A percentile compares a stretch with the other conserved stretches of the same genome.
Conservation (phyloP, 345 rosid species). For the Iberis pinnata region DNA sequence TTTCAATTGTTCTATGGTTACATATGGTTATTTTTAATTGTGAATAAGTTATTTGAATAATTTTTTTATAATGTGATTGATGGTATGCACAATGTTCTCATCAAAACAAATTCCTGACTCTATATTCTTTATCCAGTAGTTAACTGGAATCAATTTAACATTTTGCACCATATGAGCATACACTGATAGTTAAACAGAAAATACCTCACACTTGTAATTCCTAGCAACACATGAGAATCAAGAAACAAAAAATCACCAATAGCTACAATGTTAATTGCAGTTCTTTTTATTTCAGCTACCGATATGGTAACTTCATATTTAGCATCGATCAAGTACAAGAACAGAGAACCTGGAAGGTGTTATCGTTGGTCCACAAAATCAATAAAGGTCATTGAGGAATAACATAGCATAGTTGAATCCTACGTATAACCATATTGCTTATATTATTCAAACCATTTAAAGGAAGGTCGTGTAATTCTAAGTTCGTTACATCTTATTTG, state of each 20-base stretch:
- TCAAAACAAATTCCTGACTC: conserved; percentile 89
- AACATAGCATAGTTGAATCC: background rate
- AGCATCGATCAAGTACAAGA: conserved; percentile 9
- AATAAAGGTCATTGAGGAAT: background rate
- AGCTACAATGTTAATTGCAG: conserved; percentile 10
- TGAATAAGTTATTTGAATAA: no score
- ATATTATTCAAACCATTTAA: conserved; percentile 19
- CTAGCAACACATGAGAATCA: background rate
- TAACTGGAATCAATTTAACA: conserved; percentile 75
- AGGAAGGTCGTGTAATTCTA: conserved; percentile 22
- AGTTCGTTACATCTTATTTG: conserved; percentile 3
- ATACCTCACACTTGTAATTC: background rate
- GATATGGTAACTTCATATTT: background rate
- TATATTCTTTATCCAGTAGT: conserved; percentile 82
- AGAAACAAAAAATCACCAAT: background rate
- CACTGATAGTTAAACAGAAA: background rate
- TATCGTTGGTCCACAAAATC: background rate
- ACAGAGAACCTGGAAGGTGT: background rate
- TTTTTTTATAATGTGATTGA: no score
- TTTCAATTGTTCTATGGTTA: no score
- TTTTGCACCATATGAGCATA: conserved; percentile 56
- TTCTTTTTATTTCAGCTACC: background rate
- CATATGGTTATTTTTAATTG: no score
- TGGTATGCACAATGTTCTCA: conserved; percentile 67
- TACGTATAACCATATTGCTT: conserved; percentile 1